Percentiles rank a stretch among this genome's conserved stretches.
Conservation (phyloP, 345 rosid genomes). For the Mallotus nudiflorus region DNA sequence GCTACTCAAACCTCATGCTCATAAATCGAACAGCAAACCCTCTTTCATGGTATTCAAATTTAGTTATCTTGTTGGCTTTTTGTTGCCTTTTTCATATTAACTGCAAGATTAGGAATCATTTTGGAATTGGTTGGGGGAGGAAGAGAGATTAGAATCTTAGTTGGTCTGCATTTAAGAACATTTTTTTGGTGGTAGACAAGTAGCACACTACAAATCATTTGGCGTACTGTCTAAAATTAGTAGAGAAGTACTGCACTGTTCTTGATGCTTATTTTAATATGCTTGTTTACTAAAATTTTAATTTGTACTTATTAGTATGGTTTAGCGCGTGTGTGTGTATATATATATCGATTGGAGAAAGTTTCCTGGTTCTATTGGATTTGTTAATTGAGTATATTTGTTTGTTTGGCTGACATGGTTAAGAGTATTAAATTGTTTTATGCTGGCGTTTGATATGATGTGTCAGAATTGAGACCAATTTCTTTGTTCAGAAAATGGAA, state of each 20-base stretch:
- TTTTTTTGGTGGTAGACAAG: no score
- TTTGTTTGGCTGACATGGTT: neutral
- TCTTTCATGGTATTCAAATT: conserved; percentile 69
- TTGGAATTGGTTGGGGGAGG: no score
- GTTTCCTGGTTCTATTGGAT: neutral
- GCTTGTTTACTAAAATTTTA: neutral
- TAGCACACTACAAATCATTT: neutral
- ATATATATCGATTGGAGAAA: conserved; percentile 1
- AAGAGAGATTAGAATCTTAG: no score
- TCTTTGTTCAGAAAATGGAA: neutral
- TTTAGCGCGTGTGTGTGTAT: neutral
- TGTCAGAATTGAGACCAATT: neutral
- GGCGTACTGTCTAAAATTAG: neutral
- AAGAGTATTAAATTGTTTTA: neutral
- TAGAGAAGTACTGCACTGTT: neutral
- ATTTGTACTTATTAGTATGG: neutral
- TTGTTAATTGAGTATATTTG: neutral
- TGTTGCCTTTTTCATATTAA: conserved; percentile 1
- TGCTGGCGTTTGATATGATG: neutral
- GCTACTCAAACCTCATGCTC: conserved; percentile 66
- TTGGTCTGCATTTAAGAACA: no score
- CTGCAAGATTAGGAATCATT: conserved; percentile 1
- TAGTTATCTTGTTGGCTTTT: conserved; percentile 9
- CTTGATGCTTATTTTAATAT: neutral
- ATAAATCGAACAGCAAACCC: conserved; percentile 88